Percentiles rank a stretch among this genome's conserved stretches.
phyloP scores from a whole-genome alignment of 2,329 filamentous ascomycete genomes.

The Xenosphaeropsis pyriputrescens region DNA sequence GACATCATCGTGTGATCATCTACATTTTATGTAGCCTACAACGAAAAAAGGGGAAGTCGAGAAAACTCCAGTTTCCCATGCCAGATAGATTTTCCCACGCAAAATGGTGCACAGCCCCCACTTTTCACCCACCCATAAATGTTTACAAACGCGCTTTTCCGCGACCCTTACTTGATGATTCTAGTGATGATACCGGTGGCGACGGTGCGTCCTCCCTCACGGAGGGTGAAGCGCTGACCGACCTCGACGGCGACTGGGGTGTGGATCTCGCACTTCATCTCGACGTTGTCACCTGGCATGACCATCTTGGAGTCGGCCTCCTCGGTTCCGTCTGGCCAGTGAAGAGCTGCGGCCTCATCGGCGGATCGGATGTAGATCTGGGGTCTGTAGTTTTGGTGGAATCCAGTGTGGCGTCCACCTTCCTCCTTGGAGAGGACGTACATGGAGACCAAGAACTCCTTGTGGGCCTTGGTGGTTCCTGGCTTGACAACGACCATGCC shows the following conservation, averaged over 20 bases:
- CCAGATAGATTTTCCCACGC: too few relatives aligned
- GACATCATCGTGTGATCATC: too few relatives aligned
- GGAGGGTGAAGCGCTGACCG: slow-evolving; percentile 94
- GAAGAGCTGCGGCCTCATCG: slow-evolving; percentile 63
- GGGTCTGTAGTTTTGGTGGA: slow-evolving; percentile 90
- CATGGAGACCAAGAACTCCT: slow-evolving; percentile 86
- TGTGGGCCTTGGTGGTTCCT: slow-evolving; percentile 71
- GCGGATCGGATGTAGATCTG: slow-evolving; percentile 94
- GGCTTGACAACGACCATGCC: slow-evolving; percentile 90
- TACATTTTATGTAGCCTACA: too few relatives aligned
- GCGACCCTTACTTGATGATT: slow-evolving; percentile 34
- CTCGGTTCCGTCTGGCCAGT: slow-evolving; percentile 74
- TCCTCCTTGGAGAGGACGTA: slow-evolving; percentile 98
- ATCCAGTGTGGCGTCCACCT: slow-evolving; percentile 92
- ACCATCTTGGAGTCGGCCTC: slow-evolving; percentile 64
- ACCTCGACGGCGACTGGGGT: slow-evolving; percentile 77
- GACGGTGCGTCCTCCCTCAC: slow-evolving; percentile 86
- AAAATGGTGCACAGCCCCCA: too few relatives aligned
- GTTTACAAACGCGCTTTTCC: too few relatives aligned
- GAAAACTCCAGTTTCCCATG: too few relatives aligned
- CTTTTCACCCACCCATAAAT: too few relatives aligned
- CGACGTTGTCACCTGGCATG: slow-evolving; percentile 97
- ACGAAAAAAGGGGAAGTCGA: too few relatives aligned
- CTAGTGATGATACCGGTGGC: slow-evolving; percentile 73
- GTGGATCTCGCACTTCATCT: slow-evolving; percentile 84